These are phyloP conservation scores for Dictyostelium purpureum DNA, from an alignment of 78 protist genomes.

Conservation along the genomic window DNA sequence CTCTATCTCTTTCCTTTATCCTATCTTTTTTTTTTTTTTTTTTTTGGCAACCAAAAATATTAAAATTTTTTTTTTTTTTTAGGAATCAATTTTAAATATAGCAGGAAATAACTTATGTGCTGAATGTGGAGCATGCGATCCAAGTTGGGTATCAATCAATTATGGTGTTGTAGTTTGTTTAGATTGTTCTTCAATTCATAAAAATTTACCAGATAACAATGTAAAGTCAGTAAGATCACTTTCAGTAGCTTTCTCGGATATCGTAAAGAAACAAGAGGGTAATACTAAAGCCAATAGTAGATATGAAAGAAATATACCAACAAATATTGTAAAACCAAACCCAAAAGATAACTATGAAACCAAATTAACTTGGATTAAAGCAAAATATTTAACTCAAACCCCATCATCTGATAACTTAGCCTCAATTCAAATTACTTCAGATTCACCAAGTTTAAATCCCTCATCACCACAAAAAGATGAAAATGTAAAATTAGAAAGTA, in stretches of 20 bases:
- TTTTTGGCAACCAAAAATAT: background rate
- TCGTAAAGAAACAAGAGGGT: constrained; percentile 6
- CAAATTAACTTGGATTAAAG: constrained; percentile 45
- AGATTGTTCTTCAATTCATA: constrained; percentile 71
- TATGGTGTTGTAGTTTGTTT: constrained; percentile 67
- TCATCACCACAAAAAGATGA: background rate
- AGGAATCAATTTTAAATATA: constrained; percentile 12
- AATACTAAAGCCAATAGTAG: constrained; percentile 16
- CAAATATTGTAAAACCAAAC: background rate
- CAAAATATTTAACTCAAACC: constrained; percentile 30
- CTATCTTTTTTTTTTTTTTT: background rate
- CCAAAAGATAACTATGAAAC: constrained; percentile 41
- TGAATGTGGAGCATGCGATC: constrained; percentile 73
- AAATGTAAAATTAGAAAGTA: constrained; percentile 13
- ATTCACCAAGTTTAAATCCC: constrained; percentile 4
- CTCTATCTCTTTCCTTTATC: background rate
- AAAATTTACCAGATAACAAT: constrained; percentile 23
- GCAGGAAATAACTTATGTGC: constrained; percentile 46
- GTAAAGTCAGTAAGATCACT: constrained; percentile 54
- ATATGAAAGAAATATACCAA: constrained; percentile 52
- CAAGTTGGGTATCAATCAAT: constrained; percentile 59
- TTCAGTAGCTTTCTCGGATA: background rate
- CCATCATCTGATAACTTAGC: background rate
- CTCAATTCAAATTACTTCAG: background rate
- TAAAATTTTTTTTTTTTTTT: background rate